phyloP scores from a whole-genome alignment of 768 basidiomycete genomes.

The Leccinum imitatum region DNA sequence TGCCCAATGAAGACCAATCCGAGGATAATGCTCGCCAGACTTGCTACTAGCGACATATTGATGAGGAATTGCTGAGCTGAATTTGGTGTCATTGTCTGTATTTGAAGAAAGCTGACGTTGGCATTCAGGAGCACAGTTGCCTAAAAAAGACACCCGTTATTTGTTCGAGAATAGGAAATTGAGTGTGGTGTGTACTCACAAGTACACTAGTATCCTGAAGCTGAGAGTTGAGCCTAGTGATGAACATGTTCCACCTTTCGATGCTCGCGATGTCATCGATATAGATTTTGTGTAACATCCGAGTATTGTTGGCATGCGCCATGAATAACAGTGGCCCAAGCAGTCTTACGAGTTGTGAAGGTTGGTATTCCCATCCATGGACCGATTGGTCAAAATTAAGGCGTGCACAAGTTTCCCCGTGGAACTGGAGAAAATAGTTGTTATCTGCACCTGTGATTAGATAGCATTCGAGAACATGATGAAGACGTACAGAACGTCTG shows the following conservation, averaged over 20 bases:
- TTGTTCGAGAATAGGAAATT: too few relatives aligned
- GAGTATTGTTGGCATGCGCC: slow-evolving; percentile 47
- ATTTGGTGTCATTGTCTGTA: slow-evolving; percentile 32
- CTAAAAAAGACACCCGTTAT: slow-evolving; percentile 28
- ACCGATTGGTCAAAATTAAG: slow-evolving; percentile 36
- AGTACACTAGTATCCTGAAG: slow-evolving; percentile 53
- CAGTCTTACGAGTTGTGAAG: slow-evolving; percentile 37
- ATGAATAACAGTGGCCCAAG: slow-evolving; percentile 43
- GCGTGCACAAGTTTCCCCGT: slow-evolving; percentile 45
- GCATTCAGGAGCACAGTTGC: slow-evolving; percentile 56
- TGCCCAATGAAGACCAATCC: slow-evolving; percentile 43
- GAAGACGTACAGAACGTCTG: slow-evolving; percentile 25
- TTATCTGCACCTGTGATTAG: slow-evolving; percentile 25
- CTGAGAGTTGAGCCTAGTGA: slow-evolving; percentile 44
- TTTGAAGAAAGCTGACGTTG: slow-evolving; percentile 59
- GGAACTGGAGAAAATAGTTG: slow-evolving; percentile 40
- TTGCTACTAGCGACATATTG: slow-evolving; percentile 44
- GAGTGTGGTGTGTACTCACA: slow-evolving; percentile 32
- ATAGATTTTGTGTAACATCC: slow-evolving; percentile 47
- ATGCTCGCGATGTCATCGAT: slow-evolving; percentile 45
- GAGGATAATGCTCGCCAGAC: slow-evolving; percentile 42
- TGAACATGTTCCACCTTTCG: slow-evolving; percentile 44
- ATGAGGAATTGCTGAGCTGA: slow-evolving; percentile 38
- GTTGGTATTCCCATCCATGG: slow-evolving; percentile 23
- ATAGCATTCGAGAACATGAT: slow-evolving; percentile 11